Conservation (phyloP, 106 monocot species). For the Agapanthus africanus region DNA sequence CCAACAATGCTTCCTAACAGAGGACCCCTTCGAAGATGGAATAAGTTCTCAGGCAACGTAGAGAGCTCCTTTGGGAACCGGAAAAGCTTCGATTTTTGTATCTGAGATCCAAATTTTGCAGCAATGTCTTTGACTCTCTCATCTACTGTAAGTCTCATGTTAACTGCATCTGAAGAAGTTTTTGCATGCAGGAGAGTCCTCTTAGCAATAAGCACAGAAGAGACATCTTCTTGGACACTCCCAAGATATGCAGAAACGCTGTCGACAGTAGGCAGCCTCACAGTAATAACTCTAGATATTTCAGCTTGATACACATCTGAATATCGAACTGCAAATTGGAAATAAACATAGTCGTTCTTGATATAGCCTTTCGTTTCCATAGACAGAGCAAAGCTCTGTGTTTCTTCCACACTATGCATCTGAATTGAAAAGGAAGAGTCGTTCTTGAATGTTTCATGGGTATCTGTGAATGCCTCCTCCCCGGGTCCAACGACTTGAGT, state of each 20-base stretch:
- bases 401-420: conserved; percentile 95
- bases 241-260: conserved; percentile 70
- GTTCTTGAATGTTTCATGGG: conserved; percentile 87
- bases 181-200: conserved; percentile 69
- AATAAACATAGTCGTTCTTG: conserved; percentile 64
- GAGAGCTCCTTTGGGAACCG: conserved; percentile 76
- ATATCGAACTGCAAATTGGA: conserved; percentile 85
- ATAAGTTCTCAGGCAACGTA: conserved; percentile 73
- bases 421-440: conserved; percentile 73
- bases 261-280: conserved; percentile 79
- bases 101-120: conserved; percentile 67
- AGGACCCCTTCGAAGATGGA: conserved; percentile 92
- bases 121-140: conserved; percentile 94
- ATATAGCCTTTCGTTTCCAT: conserved; percentile 86
- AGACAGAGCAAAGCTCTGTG: conserved; percentile 80
- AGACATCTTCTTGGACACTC: conserved; percentile 76
- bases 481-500: conserved; percentile 97
- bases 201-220: conserved; percentile 79
- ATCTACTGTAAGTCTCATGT: conserved; percentile 73
- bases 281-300: conserved; percentile 81
- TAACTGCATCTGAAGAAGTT: conserved; percentile 46
- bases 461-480: conserved; percentile 75
- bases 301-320: conserved; percentile 79
- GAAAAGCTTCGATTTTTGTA: conserved; percentile 69
- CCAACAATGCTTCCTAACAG: conserved; percentile 85